These are phyloP conservation scores for Pseudogymnoascus destructans DNA, from an alignment of 2,329 filamentous ascomycete genomes.

Conservation along the genomic window DNA sequence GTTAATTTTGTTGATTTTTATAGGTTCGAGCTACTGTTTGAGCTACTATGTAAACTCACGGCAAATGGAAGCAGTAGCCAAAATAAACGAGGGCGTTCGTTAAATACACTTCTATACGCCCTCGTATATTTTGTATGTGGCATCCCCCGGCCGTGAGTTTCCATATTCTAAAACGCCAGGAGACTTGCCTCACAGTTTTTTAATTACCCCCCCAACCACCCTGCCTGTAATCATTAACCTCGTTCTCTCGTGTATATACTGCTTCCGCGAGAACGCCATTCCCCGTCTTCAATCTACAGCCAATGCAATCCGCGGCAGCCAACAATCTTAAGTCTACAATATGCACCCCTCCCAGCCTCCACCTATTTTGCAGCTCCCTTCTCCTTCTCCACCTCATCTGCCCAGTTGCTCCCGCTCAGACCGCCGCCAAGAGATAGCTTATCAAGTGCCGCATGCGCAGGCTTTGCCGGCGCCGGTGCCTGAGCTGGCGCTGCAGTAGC, in stretches of 20 bases:
- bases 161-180: neutral
- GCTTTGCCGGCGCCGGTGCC: neutral
- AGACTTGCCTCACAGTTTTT: neutral
- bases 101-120: neutral
- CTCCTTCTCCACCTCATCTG: slow-evolving; percentile 15
- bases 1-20: neutral
- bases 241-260: neutral
- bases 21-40: neutral
- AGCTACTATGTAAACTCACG: neutral
- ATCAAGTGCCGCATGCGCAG: neutral
- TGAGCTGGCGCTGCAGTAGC: neutral
- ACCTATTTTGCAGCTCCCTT: neutral
- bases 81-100: neutral
- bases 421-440: slow-evolving; percentile 10
- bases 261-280: neutral
- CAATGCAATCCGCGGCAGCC: slow-evolving; percentile 18
- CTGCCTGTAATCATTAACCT: neutral
- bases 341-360: slow-evolving; percentile 8
- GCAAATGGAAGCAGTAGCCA: neutral
- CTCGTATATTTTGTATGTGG: neutral
- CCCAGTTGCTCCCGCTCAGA: slow-evolving; percentile 12
- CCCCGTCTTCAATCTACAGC: slow-evolving; percentile 18
- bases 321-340: neutral
- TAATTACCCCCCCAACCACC: neutral
- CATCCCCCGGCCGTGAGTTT: neutral